These are phyloP conservation scores for Leptographium flavum DNA, from an alignment of 2,329 filamentous ascomycete species.

Conservation along the genomic window DNA sequence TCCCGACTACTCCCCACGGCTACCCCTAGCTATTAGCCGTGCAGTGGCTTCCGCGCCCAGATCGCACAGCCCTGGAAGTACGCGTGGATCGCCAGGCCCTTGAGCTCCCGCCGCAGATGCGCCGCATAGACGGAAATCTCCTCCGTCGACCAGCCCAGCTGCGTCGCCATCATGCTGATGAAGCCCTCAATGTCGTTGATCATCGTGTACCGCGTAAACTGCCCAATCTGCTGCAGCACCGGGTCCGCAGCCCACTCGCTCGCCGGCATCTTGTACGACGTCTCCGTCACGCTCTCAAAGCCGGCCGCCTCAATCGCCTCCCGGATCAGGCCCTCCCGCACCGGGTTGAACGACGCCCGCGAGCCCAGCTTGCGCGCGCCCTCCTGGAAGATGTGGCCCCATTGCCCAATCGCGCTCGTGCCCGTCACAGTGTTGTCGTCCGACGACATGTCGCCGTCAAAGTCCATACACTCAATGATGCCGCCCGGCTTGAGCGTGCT, in stretches of 20 bases:
- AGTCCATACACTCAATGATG: slow-evolving; percentile 18
- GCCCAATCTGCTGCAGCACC: slow-evolving; percentile 15
- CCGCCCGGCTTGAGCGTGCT: slow-evolving; percentile 31
- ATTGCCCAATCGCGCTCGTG: slow-evolving; percentile 12
- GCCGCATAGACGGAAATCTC: slow-evolving; percentile 9
- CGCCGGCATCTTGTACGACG: slow-evolving; percentile 10
- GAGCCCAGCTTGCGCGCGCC: not conserved
- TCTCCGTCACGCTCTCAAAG: not conserved
- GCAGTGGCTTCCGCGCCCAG: slow-evolving; percentile 9
- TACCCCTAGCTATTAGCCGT: not conserved
- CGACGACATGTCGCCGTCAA: slow-evolving; percentile 7
- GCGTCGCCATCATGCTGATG: slow-evolving; percentile 7
- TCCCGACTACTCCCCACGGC: too few species aligned
- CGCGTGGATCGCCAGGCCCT: slow-evolving; percentile 5
- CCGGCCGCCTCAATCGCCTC: not conserved
- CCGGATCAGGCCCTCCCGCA: not conserved
- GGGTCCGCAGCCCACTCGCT: slow-evolving; percentile 21
- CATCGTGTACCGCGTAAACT: slow-evolving; percentile 5
- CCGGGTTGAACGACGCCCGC: not conserved
- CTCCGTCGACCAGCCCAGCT: slow-evolving; percentile 10
- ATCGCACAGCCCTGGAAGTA: slow-evolving; percentile 6
- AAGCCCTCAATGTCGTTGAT: slow-evolving; percentile 10
- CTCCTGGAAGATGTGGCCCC: slow-evolving; percentile 3
- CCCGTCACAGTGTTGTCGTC: slow-evolving; percentile 14
- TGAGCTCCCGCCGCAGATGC: slow-evolving; percentile 9